These are phyloP conservation scores for Cubamyces lactineus DNA, from an alignment of 768 basidiomycete species.

Conservation along the genomic window DNA sequence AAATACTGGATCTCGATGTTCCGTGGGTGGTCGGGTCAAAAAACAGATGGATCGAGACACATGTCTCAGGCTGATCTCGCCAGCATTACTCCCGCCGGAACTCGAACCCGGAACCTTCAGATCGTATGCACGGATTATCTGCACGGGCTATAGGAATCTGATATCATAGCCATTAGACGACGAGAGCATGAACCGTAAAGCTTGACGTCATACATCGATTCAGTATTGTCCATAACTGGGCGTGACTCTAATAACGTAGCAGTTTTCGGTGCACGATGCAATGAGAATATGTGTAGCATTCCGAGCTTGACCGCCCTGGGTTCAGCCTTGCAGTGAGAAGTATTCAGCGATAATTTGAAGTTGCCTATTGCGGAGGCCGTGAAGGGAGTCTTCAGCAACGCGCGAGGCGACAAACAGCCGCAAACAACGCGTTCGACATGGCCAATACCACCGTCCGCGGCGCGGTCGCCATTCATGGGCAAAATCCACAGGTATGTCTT, in stretches of 20 bases:
- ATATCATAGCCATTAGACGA: constrained; percentile 4
- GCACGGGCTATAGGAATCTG: constrained; percentile 5
- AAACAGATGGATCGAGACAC: no score
- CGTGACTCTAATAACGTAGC: no score
- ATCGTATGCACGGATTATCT: neutral
- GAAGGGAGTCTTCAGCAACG: neutral
- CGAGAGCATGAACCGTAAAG: neutral
- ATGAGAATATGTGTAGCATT: no score
- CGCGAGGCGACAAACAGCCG: constrained; percentile 21
- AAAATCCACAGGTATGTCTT: constrained; percentile 87
- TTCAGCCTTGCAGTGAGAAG: no score
- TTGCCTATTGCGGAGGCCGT: constrained; percentile 13
- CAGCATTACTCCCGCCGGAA: neutral
- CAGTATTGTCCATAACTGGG: no score
- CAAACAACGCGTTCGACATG: constrained; percentile 52
- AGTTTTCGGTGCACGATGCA: no score
- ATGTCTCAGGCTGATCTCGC: neutral
- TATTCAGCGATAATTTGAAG: neutral
- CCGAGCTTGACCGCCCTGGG: no score
- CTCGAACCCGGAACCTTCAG: neutral
- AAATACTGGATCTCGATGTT: neutral
- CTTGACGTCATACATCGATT: no score
- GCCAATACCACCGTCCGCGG: constrained; percentile 92
- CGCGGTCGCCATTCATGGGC: constrained; percentile 90
- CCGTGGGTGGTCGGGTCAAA: neutral